Base-by-base conservation (phyloP, 192 early-diverging fungal genomes). In the Entomortierella chlamydospora region DNA sequence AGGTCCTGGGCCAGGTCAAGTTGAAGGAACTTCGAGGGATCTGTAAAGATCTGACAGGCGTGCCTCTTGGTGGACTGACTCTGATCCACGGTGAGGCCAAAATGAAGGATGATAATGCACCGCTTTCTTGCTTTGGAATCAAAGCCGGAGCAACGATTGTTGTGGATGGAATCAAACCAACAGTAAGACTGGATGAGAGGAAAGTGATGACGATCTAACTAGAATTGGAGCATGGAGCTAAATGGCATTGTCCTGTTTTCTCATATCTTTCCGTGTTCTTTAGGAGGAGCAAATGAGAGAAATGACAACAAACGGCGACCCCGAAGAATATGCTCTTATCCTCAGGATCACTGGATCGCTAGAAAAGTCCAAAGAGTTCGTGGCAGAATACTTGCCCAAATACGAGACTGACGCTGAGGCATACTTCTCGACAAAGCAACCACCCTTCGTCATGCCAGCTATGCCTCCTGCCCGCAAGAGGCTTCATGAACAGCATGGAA, bases 11-110 rank as follows among this genome's bases (percentile, higher is more conserved):
- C 6, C 70, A 79, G 30, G 86, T 90, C 23, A 92, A 89, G 11
- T 87, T 98, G 10, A 88, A 87, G 11, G 87, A 93, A 47, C 79
- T 98, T 64, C 89, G 94, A 52, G 88, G 92, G 47, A 87, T 89
- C 52, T 91, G 93, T 63, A 90, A 91, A 57, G 83, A 88, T 45
- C 78, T 88, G 26, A 93, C 94, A 0, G 89, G 91, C 28, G 91
- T 98, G 15, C 95, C 95, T 11, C 83, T 87, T 6, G 90, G 89
- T 54, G 87, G 86, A 28, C 90, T 96, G 83, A 93, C 91, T 61
- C 78, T 98, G 23, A 73, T 89, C 30, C 85, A 89, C 30, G 89
- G 89, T 49, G 94, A 92, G 65, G 91, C 91, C 17, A 83, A 83
- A 18, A 89, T 94, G 83, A 94, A 94, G 81, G 93, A 94, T 68